A percentile compares a stretch with the other conserved stretches of the same genome.
phyloP scores from a whole-genome alignment of 2,329 filamentous ascomycete species.

The Didymella segeticola region DNA sequence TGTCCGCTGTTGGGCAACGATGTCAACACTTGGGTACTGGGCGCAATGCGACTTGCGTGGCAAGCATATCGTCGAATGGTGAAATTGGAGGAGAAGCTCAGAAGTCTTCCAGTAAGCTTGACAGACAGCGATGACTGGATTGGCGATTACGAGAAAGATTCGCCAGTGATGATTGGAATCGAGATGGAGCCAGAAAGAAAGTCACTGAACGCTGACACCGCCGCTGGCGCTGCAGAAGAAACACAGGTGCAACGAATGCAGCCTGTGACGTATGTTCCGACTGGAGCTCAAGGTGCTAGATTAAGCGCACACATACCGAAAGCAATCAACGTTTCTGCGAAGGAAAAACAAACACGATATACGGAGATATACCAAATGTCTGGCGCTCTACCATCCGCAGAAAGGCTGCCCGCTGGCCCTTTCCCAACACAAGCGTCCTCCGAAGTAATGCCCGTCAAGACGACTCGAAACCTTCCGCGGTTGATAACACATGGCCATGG shows the following conservation, averaged over 20 bases:
- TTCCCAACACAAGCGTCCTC: slow-evolving; percentile 3
- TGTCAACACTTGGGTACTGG: slow-evolving; percentile 16
- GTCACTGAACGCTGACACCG: background rate
- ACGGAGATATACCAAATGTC: slow-evolving; percentile 7
- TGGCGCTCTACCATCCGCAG: slow-evolving; percentile 1
- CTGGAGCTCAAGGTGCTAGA: slow-evolving; percentile 5
- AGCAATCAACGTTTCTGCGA: background rate
- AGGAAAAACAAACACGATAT: background rate
- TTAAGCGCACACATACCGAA: slow-evolving; percentile 6
- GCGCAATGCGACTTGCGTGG: slow-evolving; percentile 29
- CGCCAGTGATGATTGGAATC: slow-evolving; percentile 14
- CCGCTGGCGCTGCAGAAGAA: slow-evolving; percentile 2
- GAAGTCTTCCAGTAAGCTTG: slow-evolving; percentile 6
- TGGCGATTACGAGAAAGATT: slow-evolving; percentile 5
- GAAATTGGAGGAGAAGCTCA: slow-evolving; percentile 25
- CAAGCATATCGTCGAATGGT: slow-evolving; percentile 28
- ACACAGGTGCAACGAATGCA: background rate
- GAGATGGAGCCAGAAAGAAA: slow-evolving; percentile 14
- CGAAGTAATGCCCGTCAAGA: background rate
- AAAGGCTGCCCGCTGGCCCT: background rate
- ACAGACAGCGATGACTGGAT: slow-evolving; percentile 7
- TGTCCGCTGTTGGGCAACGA: slow-evolving; percentile 15
- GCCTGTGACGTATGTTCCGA: slow-evolving; percentile 16
- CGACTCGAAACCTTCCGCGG: background rate
- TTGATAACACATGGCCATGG: background rate